Conservation (phyloP, 139 green algal genomes). For the Trebouxia sp. region DNA sequence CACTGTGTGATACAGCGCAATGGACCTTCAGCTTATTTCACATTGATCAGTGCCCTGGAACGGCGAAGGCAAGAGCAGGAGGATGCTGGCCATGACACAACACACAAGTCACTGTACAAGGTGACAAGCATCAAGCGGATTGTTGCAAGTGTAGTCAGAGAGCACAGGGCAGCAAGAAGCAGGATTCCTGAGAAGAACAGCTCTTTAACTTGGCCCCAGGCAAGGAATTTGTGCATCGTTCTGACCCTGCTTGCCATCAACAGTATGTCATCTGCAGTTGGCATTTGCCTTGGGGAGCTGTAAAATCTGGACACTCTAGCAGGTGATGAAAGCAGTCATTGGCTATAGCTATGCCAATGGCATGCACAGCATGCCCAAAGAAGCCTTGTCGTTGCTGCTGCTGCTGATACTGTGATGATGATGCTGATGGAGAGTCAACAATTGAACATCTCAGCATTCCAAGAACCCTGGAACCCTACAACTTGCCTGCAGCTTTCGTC, state of each 20-base stretch:
- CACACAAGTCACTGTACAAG: constrained; percentile 6
- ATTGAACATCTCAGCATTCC: too few species aligned
- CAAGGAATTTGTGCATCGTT: background rate
- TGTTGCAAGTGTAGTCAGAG: background rate
- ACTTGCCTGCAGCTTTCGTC: too few species aligned
- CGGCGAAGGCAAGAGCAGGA: constrained; percentile 1
- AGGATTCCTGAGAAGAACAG: background rate
- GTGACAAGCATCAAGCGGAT: constrained; percentile 12
- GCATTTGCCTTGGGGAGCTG: too few species aligned
- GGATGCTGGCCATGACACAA: background rate
- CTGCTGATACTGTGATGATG: too few species aligned
- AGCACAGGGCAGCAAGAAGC: background rate
- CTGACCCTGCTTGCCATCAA: background rate
- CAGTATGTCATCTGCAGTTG: background rate
- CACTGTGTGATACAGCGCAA: background rate
- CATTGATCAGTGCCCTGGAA: background rate
- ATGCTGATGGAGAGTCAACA: too few species aligned
- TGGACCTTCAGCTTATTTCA: background rate
- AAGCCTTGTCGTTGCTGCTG: too few species aligned
- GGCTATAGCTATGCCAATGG: too few species aligned
- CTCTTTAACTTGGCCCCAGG: background rate
- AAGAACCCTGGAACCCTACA: too few species aligned
- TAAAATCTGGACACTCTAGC: too few species aligned
- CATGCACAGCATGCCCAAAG: too few species aligned
- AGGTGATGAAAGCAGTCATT: too few species aligned